These are phyloP conservation scores for Tricharina praecox DNA, from an alignment of 495 filamentous ascomycete genomes.

Conservation along the genomic window DNA sequence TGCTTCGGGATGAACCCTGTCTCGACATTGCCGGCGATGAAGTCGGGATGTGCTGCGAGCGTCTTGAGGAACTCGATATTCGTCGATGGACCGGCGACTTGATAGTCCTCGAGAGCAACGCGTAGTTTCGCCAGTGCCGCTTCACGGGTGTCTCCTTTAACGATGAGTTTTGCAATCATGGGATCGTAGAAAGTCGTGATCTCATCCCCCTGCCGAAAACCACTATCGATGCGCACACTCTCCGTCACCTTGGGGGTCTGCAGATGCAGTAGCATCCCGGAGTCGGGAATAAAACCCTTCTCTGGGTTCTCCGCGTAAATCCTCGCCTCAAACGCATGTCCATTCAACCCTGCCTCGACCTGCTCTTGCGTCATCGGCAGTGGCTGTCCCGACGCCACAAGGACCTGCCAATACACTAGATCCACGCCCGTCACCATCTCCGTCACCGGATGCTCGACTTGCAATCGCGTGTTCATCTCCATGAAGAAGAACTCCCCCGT, in stretches of 20 bases:
- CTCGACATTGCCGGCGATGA: conserved; percentile 77
- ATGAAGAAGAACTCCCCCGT: conserved; percentile 92
- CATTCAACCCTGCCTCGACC: conserved; percentile 62
- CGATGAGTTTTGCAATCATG: conserved; percentile 97
- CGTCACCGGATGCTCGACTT: conserved; percentile 94
- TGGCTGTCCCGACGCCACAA: conserved; percentile 69
- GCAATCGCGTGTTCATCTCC: conserved; percentile 97
- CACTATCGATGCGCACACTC: conserved; percentile 76
- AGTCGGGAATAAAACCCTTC: conserved; percentile 81
- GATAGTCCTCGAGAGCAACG: conserved; percentile 71
- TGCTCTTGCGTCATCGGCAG: conserved; percentile 77
- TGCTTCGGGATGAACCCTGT: conserved; percentile 92
- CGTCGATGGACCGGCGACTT: conserved; percentile 79
- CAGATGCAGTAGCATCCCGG: conserved; percentile 72
- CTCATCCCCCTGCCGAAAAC: conserved; percentile 78
- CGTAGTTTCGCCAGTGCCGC: conserved; percentile 70
- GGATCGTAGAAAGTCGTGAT: conserved; percentile 94
- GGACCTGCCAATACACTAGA: conserved; percentile 89
- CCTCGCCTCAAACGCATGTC: conserved; percentile 82
- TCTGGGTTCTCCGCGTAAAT: conserved; percentile 95
- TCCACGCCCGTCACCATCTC: conserved; percentile 95
- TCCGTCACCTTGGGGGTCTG: conserved; percentile 49
- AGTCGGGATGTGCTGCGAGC: conserved; percentile 60
- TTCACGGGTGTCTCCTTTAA: conserved; percentile 59
- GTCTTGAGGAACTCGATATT: conserved; percentile 95